Conservation (phyloP, 257 asterid species). For the Rauvolfia tetraphylla region DNA sequence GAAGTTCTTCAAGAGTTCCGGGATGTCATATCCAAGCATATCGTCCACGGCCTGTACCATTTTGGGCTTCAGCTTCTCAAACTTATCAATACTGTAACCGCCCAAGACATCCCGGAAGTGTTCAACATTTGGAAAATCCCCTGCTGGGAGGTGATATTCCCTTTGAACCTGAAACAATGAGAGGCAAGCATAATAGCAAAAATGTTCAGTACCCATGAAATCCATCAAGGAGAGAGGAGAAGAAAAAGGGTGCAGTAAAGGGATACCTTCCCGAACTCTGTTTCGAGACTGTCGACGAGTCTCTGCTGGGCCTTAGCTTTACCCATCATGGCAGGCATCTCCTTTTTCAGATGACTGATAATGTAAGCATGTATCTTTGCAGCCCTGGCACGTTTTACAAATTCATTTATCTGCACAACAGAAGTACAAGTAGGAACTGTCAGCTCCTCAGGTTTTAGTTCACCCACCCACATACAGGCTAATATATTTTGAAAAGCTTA, state of each 20-base stretch:
- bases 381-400: constrained; percentile 93
- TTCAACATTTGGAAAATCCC: constrained; percentile 86
- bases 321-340: constrained; percentile 99
- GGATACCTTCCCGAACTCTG: constrained; percentile 75
- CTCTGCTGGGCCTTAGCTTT: constrained; percentile 89
- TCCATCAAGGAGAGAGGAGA: not conserved
- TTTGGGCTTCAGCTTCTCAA: constrained; percentile 82
- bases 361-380: constrained; percentile 94
- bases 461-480: not conserved
- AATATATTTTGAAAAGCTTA: not conserved
- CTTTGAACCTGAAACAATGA: constrained; percentile 60
- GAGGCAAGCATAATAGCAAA: constrained; percentile 9
- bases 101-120: constrained; percentile 61
- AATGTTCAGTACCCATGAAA: not conserved
- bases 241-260: constrained; percentile 8
- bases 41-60: constrained; percentile 85
- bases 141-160: constrained; percentile 81
- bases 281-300: constrained; percentile 68
- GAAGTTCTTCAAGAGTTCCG: constrained; percentile 77
- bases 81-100: constrained; percentile 74
- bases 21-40: constrained; percentile 94
- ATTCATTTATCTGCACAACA: constrained; percentile 77
- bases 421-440: not conserved
- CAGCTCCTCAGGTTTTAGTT: not conserved
- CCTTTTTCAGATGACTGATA: constrained; percentile 74